Conservation (phyloP, 2,329 filamentous ascomycete genomes). For the Lecanicillium sp. region DNA sequence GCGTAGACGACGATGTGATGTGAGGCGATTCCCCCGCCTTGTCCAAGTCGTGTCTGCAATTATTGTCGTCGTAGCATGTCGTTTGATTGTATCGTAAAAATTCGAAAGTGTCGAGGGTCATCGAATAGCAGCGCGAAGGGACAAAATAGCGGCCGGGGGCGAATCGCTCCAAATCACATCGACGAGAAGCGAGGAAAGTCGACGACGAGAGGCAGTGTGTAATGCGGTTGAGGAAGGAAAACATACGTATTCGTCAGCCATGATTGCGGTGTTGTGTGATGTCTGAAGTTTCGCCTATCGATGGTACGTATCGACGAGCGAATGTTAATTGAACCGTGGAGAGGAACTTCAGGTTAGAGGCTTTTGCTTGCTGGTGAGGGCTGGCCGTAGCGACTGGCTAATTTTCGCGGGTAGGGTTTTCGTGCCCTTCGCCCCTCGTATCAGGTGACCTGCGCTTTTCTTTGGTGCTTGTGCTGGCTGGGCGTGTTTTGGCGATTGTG, state of each 20-base stretch:
- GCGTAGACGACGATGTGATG: background rate
- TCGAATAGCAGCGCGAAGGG: no score
- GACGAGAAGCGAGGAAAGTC: no score
- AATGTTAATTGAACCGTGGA: slow-evolving; percentile 26
- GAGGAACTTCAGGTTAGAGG: slow-evolving; percentile 21
- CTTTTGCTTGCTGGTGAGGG: slow-evolving; percentile 26
- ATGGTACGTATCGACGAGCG: slow-evolving; percentile 36
- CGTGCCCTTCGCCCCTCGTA: slow-evolving; percentile 31
- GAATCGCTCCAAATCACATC: no score
- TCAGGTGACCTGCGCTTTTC: slow-evolving; percentile 31
- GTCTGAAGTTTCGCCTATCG: slow-evolving; percentile 39
- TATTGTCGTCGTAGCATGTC: background rate
- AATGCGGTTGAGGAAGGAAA: slow-evolving; percentile 16
- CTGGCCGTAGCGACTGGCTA: slow-evolving; percentile 17
- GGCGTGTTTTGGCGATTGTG: background rate
- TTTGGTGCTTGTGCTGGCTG: background rate
- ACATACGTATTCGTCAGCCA: slow-evolving; percentile 93
- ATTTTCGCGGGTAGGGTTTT: slow-evolving; percentile 36
- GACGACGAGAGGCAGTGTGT: no score
- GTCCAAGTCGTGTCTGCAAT: background rate
- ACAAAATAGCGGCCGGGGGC: no score
- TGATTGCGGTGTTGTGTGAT: slow-evolving; percentile 47
- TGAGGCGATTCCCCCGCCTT: background rate
- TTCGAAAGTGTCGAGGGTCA: background rate
- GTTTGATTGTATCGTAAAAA: background rate